A percentile compares a stretch with the other conserved stretches of the same genome.
Evolutionary conservation across 2,329 filamentous ascomycete genomes (phyloP).

Genomic region (Alternaria infectoria): DNA sequence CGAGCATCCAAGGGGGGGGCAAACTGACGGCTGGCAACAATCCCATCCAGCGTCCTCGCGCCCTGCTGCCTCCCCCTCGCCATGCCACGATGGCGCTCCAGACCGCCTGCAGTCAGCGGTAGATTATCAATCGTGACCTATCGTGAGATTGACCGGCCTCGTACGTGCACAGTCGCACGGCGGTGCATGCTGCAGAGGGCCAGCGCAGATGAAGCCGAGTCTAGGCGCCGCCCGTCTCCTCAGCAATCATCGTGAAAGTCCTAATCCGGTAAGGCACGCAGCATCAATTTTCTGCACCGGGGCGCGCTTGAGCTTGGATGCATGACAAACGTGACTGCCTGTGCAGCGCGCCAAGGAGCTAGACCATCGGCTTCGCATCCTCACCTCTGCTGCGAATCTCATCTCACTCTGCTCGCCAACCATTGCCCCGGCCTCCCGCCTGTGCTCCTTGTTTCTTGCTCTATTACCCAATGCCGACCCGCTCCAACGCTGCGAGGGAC

Average conservation of each 20-base stretch:
- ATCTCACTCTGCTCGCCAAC: slow-evolving; percentile 26
- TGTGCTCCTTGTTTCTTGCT: slow-evolving; percentile 25
- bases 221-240: slow-evolving; percentile 31
- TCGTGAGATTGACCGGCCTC: slow-evolving; percentile 21
- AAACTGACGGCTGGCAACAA: not conserved
- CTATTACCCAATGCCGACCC: slow-evolving; percentile 39
- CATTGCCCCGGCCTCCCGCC: slow-evolving; percentile 26
- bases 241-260: slow-evolving; percentile 43
- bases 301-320: slow-evolving; percentile 27
- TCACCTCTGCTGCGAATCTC: slow-evolving; percentile 24
- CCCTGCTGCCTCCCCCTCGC: not conserved
- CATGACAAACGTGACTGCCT: slow-evolving; percentile 22
- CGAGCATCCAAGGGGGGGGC: not conserved
- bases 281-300: slow-evolving; percentile 34
- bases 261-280: slow-evolving; percentile 34
- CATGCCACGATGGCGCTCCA: not conserved
- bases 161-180: slow-evolving; percentile 12
- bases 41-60: not conserved
- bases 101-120: slow-evolving; percentile 14
- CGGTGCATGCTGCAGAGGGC: slow-evolving; percentile 13
- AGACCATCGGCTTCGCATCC: slow-evolving; percentile 25
- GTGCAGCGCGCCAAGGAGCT: slow-evolving; percentile 30
- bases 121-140: slow-evolving; percentile 15
- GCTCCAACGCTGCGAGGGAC: slow-evolving; percentile 38
- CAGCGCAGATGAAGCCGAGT: slow-evolving; percentile 26